phyloP scores from a whole-genome alignment of 2,329 filamentous ascomycete genomes.

The Fusarium humuli region DNA sequence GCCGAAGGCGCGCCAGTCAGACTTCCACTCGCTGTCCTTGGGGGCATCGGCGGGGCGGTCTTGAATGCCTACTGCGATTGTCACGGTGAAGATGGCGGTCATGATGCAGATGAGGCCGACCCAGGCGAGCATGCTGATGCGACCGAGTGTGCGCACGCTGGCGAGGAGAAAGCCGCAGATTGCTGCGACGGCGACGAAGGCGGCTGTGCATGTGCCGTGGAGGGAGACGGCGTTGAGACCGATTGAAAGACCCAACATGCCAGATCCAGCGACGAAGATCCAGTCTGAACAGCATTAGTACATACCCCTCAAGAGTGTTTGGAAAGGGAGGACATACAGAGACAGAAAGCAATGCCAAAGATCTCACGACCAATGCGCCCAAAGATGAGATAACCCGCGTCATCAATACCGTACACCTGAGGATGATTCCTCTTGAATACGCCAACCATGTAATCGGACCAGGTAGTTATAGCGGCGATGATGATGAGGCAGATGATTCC shows the following conservation, averaged over 20 bases:
- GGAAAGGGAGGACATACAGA: conserved; percentile 47
- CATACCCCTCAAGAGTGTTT: no score
- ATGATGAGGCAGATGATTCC: conserved; percentile 57
- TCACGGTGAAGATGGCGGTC: conserved; percentile 41
- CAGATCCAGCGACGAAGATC: conserved; percentile 36
- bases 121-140: conserved; percentile 51
- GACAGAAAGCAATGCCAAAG: conserved; percentile 52
- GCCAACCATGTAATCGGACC: conserved; percentile 62
- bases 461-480: conserved; percentile 59
- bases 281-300: conserved; percentile 17
- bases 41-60: conserved; percentile 36
- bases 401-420: conserved; percentile 65
- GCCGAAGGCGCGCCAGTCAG: conserved; percentile 49
- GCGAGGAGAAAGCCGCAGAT: conserved; percentile 48
- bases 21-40: conserved; percentile 41
- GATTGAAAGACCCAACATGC: conserved; percentile 51
- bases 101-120: conserved; percentile 40
- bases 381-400: conserved; percentile 62
- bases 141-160: conserved; percentile 49
- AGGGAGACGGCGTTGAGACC: conserved; percentile 55
- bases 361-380: conserved; percentile 59
- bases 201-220: conserved; percentile 54
- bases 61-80: conserved; percentile 40
- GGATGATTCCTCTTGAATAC: conserved; percentile 63
- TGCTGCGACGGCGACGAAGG: conserved; percentile 55